Base-by-base conservation (phyloP, 1,284 basidiomycete species). In the Moniliella sp. region DNA sequence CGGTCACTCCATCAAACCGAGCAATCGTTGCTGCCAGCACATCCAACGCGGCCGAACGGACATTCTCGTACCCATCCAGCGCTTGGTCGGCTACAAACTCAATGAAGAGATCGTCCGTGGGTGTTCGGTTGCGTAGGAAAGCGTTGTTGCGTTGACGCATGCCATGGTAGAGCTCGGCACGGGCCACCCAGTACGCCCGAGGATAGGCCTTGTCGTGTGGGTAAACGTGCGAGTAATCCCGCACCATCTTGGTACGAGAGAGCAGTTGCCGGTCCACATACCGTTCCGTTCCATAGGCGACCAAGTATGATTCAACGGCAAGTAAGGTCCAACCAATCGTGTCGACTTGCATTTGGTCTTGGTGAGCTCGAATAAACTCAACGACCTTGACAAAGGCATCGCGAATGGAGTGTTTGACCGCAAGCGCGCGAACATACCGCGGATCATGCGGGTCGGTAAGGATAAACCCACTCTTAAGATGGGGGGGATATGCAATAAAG, bases 261-360 rank as follows among this genome's bases (percentile, higher is more conserved):
- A 34, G 42, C 35, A 43, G 45, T 18, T 37, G 53, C 36, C 43
- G 56, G 52, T 54, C 57, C 46, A 47, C 50, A 27, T 54, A 61
- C 31, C 41, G 47, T 42, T 43, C 57, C 54, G 40, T 52, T 36
- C 34, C 46, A 43, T 48, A 56, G 37, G 39, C 47, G 36, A 37
- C 49, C 35, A 42, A 43, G 30, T 37, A 59, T 43, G 30, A 57
- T 26, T 48, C 41, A 12, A 55, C 35, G 9, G 45, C 37, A 0
- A 61, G 59, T 21, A 69, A 61, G 5, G 69, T 57, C 34, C 65
- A 58, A 45, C 66, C 66, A 40, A 91, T 74, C 7, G 80, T 76
- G 57, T 97, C 91, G 35, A 86, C 83, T 45, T 88, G 84, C 57
- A 86, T 83, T 61, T 91, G 84, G 18, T 70, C 73, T 34, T 66